Percentiles rank a stretch among this genome's conserved stretches.
Conservation (phyloP, 352 stramenopile species). For the Phytophthora pini region DNA sequence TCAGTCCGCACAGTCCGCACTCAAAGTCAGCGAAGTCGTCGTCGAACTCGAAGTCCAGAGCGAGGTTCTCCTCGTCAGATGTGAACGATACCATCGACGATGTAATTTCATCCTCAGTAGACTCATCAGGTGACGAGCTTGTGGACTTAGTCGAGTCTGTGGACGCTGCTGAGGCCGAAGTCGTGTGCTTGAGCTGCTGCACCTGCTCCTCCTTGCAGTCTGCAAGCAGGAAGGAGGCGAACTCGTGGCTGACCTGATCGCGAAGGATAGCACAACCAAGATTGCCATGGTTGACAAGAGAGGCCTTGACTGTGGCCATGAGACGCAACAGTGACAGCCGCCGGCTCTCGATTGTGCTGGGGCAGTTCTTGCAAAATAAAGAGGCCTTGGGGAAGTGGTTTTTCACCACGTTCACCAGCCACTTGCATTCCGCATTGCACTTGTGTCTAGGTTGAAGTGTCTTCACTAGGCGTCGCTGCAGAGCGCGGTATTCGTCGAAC, state of each 20-base stretch:
- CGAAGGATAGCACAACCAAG: constrained; percentile 30
- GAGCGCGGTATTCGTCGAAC: constrained; percentile 50
- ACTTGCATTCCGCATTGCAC: constrained; percentile 67
- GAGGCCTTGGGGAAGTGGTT: constrained; percentile 57
- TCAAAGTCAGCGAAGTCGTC: constrained; percentile 30
- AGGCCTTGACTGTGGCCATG: constrained; percentile 31
- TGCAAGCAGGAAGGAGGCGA: constrained; percentile 32
- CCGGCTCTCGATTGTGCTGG: constrained; percentile 36
- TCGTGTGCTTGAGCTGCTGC: constrained; percentile 20
- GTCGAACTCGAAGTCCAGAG: constrained; percentile 33
- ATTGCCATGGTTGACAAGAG: constrained; percentile 43
- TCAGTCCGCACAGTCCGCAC: constrained; percentile 35
- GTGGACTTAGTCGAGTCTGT: constrained; percentile 22
- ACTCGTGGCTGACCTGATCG: constrained; percentile 37
- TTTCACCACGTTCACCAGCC: constrained; percentile 56
- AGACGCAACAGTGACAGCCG: constrained; percentile 34
- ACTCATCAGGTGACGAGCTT: constrained; percentile 9
- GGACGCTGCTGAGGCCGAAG: constrained; percentile 13
- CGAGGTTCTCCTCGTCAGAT: constrained; percentile 40
- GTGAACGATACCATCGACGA: constrained; percentile 34
- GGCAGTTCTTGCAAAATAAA: constrained; percentile 43
- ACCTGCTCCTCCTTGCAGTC: constrained; percentile 28
- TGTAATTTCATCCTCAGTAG: constrained; percentile 20
- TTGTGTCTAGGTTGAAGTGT: constrained; percentile 53
- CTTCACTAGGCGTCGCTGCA: constrained; percentile 55